Base-by-base conservation (phyloP, 2,329 filamentous ascomycete species). In the Exophiala sp. region DNA sequence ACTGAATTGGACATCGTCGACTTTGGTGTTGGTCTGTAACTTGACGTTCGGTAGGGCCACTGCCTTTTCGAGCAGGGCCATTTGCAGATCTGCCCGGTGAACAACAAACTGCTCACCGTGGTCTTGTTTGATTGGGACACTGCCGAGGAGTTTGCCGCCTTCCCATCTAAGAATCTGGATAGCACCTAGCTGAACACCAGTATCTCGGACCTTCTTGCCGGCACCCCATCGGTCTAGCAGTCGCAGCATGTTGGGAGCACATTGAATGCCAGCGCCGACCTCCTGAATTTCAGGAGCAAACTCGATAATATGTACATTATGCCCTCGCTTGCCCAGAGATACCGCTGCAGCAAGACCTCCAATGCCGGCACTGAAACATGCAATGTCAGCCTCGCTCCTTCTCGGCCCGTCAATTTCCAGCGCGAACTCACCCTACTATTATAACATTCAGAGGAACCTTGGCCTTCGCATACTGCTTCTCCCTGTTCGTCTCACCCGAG, bases 211-310 rank as follows among this genome's bases (percentile, higher is more conserved):
- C 24, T 54, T 45, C 33, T 46, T 38, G 18, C 60, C 60, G 21
- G 49, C 51, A 33, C 54, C 60, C 54, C 41, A 59, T 14, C 51
- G 48, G 36, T 53, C 47, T n/a, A 63, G 57, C 20, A 65, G 42
- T 24, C 62, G 54, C 14, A 54, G 51, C 42, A 62, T 58, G 52
- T 65, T 65, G 5, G 64, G 62, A n/a, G 62, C 60, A n/a, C 62
- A 51, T 24, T 62, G 60, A 38, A 65, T 64, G 11, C 60, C 64
- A 5, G 59, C 61, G 11, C 63, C 62, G 59, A 61, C 46, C 54
- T 62, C 92, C 3, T 87, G 88, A 4, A 92, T 78, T 59, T 83
- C 81, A 3, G 85, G 81, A 0, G 88, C 87, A 34, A 78, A 81
- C 68, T 92, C 88, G 68, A 85, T 91, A 50, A 69, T 60, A 45